Evolutionary conservation across 2,329 filamentous ascomycete genomes (phyloP), one percentile per base, ranked within the genome.

Genomic region (Verticillium alfalfae): DNA sequence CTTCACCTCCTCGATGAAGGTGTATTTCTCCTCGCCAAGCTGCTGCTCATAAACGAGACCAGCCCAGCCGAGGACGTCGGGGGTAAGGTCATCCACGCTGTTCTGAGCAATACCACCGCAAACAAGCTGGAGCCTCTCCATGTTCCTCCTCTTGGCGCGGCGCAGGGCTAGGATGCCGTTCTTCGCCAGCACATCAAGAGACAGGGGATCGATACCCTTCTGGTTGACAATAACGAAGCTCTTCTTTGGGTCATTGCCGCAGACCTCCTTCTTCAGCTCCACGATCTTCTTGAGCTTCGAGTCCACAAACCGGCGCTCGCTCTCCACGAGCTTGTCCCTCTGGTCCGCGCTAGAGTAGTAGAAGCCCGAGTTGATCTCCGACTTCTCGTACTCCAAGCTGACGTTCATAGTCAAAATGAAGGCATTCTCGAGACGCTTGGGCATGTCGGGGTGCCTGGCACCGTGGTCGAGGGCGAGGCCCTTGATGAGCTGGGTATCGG

Each of bases 211-310:
- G 69, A 99, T 99, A 65, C 95, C 95, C 84, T 99, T 99, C 79
- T 99, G 95, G 82, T 99, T 99, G 78, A 99, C 92, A 71, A 99
- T 89, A 67, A 98, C 95, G 74, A 99, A 99, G 70, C 90, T 89
- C 84, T 98, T 97, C 80, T 92, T 95, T 9, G 89, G 87, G 71
- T 98, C 95, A 69, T 88, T 90, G 36, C 94, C 95, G 77, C 95
- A 99, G 15, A 98, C 92, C 76, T 96, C 88, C 82, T 98, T 96
- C 87, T 99, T 99, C 66, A 99, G 82, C 68, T 97, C 94, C 13
- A 99, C 91, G 74, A 99, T 98, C 83, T 96, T 97, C 78, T 93
- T 90, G 68, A 99, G 80, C 83, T 98, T 99, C 67, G 95, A 88
- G 71, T 99, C 95, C 56, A 99, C 93, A 70, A 97, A 97, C 65